Percentiles rank a stretch among this genome's conserved stretches.
Evolutionary conservation across 345 rosid genomes (phyloP).

Genomic region (Streptanthus diversifolius): DNA sequence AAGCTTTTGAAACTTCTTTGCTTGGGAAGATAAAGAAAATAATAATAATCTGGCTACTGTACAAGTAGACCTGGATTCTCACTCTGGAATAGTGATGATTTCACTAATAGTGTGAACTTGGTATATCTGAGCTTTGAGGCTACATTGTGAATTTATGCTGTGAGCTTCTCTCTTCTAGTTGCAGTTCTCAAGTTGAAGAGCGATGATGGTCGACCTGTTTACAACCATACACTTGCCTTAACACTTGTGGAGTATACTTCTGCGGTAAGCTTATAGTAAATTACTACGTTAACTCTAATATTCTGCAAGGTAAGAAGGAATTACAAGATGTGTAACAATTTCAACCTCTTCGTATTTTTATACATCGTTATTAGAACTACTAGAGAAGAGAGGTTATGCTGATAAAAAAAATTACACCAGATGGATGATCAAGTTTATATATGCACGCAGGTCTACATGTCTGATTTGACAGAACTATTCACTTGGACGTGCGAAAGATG

Average conservation of each 20-base stretch:
- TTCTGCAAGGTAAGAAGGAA: neutral
- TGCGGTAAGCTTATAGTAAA: constrained; percentile 52
- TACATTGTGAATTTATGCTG: neutral
- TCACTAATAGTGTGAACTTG: neutral
- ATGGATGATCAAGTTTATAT: constrained; percentile 4
- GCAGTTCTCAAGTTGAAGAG: constrained; percentile 52
- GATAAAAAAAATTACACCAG: neutral
- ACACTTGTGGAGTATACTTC: constrained; percentile 89
- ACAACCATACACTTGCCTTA: constrained; percentile 80
- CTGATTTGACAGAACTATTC: constrained; percentile 74
- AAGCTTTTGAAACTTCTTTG: neutral
- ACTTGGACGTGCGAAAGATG: constrained; percentile 90
- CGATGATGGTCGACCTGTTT: constrained; percentile 35
- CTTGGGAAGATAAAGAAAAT: neutral
- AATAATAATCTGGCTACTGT: neutral
- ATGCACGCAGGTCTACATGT: constrained; percentile 69
- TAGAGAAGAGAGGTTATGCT: neutral
- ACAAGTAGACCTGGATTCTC: neutral
- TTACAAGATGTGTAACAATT: neutral
- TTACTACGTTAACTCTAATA: neutral
- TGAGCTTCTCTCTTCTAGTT: neutral
- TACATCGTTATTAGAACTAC: neutral
- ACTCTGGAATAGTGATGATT: neutral
- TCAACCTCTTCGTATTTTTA: neutral
- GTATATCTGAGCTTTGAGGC: neutral